phyloP scores from a whole-genome alignment of 306 rosid genomes.

The Leucaena leucocephala region DNA sequence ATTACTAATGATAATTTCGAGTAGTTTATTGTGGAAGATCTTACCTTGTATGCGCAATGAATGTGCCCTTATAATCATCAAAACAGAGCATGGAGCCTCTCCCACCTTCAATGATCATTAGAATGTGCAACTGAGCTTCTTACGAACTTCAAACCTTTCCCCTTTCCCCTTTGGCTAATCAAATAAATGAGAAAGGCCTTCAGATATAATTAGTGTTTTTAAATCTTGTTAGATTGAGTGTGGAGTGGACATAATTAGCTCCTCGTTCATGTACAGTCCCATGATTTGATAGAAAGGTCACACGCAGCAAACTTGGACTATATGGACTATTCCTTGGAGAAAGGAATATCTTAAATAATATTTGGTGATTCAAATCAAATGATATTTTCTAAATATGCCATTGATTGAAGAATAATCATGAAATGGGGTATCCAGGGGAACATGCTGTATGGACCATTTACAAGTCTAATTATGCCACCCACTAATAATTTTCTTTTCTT shows the following conservation, averaged over 20 bases:
- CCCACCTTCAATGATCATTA: constrained; percentile 34
- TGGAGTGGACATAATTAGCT: constrained; percentile 31
- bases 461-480: constrained; percentile 36
- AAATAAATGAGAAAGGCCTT: constrained; percentile 15
- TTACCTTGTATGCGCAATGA: background rate
- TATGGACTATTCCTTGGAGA: constrained; percentile 11
- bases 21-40: constrained; percentile 11
- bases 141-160: background rate
- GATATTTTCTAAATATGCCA: background rate
- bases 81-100: constrained; percentile 27
- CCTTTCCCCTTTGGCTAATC: constrained; percentile 1
- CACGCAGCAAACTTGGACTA: constrained; percentile 39
- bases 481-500: constrained; percentile 21
- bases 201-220: background rate
- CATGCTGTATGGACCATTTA: constrained; percentile 38
- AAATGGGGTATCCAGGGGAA: constrained; percentile 38
- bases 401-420: constrained; percentile 42
- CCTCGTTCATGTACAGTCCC: constrained; percentile 36
- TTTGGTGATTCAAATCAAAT: constrained; percentile 23
- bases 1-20: constrained; percentile 27
- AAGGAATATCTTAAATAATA: background rate
- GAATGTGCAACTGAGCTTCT: constrained; percentile 33
- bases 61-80: constrained; percentile 28
- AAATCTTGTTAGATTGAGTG: constrained; percentile 34
- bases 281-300: constrained; percentile 28